Evolutionary conservation across 148 eudicot species (phyloP), one percentile per base, ranked within the genome.

Genomic region (Mesembryanthemum crystallinum): DNA sequence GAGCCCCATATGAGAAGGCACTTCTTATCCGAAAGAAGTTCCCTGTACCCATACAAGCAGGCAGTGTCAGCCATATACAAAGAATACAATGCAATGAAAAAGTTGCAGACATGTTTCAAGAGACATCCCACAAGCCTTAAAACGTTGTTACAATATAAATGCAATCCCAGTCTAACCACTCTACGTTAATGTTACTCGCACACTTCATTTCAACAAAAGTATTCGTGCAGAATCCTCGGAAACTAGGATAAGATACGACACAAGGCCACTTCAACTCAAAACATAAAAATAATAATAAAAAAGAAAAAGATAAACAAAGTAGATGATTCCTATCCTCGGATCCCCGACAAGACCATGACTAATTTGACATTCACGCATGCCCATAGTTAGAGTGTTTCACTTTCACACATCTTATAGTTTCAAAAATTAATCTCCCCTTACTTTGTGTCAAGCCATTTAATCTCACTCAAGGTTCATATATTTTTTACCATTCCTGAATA

Each of bases 1-100:
- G 82, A 69, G 98, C 97, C 54, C 99, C 99, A 72, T 81, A 96
- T 0, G 88, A 69, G 74, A 96, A 89, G 75, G 99, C 99, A 74
- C 98, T 92, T 76, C 89, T 84, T 78, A 96, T 92, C 47, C 99
- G 88, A 64, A 78, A 88, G 78, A 89, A 96, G 73, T 88, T 96
- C 29, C 98, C 99, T 96, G 73, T 54, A 55, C 42, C 78, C 60
- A 73, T 72, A 47, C 7, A 5, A 79, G n/a, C 64, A 54, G 39
- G 43, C 8, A 39, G 18, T 7, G 14, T 63, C 5, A 27, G 30
- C 11, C 25, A 8, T 39, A 23, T 42, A 15, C 10, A 30, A 30
- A 52, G 35, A 4, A 47, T 15, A 8, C 65, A 32, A 32, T 27
- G 8, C 12, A 74, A 18, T 13, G 32, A 39, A 32, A 5, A 62